phyloP scores from a whole-genome alignment of 495 filamentous ascomycete species.

The Penicillium coprophilum region DNA sequence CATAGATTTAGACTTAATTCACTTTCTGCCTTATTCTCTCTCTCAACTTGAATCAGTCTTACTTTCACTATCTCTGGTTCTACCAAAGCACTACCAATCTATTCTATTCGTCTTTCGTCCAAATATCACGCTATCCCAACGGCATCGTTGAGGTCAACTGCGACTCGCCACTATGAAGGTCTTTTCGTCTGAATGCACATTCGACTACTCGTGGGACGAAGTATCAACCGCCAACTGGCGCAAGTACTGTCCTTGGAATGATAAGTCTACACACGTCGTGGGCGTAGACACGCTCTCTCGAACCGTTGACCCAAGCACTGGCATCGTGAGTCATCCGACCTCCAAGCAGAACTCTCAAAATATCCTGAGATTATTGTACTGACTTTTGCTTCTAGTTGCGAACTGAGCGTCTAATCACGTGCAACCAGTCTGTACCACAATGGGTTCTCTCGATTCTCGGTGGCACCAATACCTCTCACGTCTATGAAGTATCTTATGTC shows the following conservation, averaged over 20 bases:
- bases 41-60: neutral
- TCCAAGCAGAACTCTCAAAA: neutral
- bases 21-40: neutral
- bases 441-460: conserved; percentile 80
- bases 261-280: conserved; percentile 88
- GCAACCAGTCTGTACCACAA: conserved; percentile 81
- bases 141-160: neutral
- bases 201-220: conserved; percentile 97
- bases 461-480: conserved; percentile 70
- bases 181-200: conserved; percentile 82
- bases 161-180: conserved; percentile 71
- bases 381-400: conserved; percentile 61
- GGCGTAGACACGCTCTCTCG: conserved; percentile 91
- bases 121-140: neutral
- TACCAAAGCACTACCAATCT: neutral
- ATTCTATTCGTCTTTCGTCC: neutral
- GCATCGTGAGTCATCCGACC: conserved; percentile 64
- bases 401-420: conserved; percentile 95
- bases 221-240: conserved; percentile 99
- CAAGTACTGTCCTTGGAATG: conserved; percentile 98
- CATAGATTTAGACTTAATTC: conserved; percentile 5
- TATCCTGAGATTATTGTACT: conserved; percentile 5
- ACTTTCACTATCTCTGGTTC: neutral
- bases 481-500: conserved; percentile 94
- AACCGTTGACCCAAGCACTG: conserved; percentile 72